A percentile compares a stretch with the other conserved stretches of the same genome.
Evolutionary conservation across 2,329 filamentous ascomycete genomes (phyloP).

Genomic region (Neocatenulostroma microsporum): DNA sequence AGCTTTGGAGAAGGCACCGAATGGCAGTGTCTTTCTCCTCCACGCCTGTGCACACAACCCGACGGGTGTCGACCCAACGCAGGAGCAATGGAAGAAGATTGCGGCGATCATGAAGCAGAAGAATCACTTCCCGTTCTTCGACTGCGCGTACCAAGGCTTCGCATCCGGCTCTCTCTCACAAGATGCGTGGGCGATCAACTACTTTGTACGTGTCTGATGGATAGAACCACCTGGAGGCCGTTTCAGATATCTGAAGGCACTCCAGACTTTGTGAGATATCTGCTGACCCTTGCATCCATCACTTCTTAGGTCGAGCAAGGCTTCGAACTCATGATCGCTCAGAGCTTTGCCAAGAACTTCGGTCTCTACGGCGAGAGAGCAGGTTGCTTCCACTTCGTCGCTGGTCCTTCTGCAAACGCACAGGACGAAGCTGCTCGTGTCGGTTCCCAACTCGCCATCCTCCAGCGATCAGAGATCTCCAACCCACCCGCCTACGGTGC

Average conservation of each 20-base stretch:
- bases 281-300: no score
- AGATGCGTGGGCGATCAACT: slow-evolving; percentile 86
- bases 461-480: slow-evolving; percentile 95
- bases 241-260: no score
- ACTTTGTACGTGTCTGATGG: no score
- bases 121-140: slow-evolving; percentile 95
- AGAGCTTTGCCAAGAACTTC: slow-evolving; percentile 50
- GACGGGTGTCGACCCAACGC: slow-evolving; percentile 88
- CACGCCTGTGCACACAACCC: slow-evolving; percentile 98
- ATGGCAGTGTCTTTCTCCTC: slow-evolving; percentile 77
- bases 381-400: slow-evolving; percentile 91
- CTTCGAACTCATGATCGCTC: slow-evolving; percentile 55
- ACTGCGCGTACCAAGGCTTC: slow-evolving; percentile 96
- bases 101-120: slow-evolving; percentile 67
- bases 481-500: slow-evolving; percentile 95
- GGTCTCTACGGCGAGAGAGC: slow-evolving; percentile 95
- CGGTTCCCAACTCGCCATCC: slow-evolving; percentile 79
- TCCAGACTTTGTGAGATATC: no score
- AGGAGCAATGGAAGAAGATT: slow-evolving; percentile 90
- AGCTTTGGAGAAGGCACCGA: slow-evolving; percentile 61
- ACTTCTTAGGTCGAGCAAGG: slow-evolving; percentile 90
- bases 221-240: no score
- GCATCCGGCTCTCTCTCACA: slow-evolving; percentile 79
- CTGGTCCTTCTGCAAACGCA: slow-evolving; percentile 62
- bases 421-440: slow-evolving; percentile 55